Evolutionary conservation across 164 flowering plant species (phyloP).

Genomic region (Berberis thunbergii): DNA sequence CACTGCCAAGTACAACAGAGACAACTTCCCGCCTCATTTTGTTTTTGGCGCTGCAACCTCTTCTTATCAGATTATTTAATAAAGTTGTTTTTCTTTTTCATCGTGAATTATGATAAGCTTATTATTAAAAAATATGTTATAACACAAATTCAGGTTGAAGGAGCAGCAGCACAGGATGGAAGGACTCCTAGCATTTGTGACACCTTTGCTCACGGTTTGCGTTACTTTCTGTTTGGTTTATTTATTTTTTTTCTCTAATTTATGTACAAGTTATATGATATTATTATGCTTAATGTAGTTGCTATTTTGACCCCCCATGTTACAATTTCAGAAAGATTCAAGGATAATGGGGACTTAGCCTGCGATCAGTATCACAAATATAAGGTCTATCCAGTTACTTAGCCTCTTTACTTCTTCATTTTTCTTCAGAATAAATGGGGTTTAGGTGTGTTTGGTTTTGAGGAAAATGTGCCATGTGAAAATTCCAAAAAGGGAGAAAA

Average conservation of each 20-base stretch:
- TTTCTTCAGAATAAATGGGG: background rate
- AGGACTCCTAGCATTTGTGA: conserved; percentile 45
- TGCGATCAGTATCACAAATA: conserved; percentile 28
- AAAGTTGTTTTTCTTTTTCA: background rate
- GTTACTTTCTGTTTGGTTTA: background rate
- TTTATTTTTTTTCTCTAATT: background rate
- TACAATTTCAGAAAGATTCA: conserved; percentile 3
- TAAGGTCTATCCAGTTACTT: conserved; percentile 8
- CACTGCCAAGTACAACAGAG: conserved; percentile 12
- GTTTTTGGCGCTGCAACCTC: conserved; percentile 22
- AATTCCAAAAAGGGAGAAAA: no score
- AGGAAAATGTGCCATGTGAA: background rate
- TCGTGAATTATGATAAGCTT: background rate
- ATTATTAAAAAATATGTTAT: background rate
- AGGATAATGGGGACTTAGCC: conserved; percentile 20
- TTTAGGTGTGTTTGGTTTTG: no score
- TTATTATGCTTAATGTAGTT: no score
- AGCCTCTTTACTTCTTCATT: no score
- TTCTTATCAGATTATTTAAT: conserved; percentile 35
- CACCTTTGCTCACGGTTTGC: conserved; percentile 19
- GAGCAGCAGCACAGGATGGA: conserved; percentile 40
- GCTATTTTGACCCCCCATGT: no score
- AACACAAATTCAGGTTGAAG: conserved; percentile 22
- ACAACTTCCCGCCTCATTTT: conserved; percentile 35
- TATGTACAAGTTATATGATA: no score